Conservation (phyloP, 345 rosid species). For the Noccaea bulbosa region DNA sequence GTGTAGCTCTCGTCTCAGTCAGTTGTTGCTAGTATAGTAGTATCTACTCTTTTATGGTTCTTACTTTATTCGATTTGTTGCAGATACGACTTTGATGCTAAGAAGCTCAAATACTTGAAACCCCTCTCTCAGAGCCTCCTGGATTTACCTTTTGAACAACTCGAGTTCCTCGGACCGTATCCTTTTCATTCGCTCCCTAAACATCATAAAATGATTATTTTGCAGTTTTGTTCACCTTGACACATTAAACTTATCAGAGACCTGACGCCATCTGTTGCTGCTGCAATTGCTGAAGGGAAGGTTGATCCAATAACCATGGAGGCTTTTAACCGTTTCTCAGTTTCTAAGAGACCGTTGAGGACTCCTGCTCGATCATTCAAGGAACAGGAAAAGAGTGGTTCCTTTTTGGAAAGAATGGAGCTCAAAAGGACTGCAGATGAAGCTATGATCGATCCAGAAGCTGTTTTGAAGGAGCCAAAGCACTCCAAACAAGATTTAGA, state of each 20-base stretch:
- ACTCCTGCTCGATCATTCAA: constrained; percentile 31
- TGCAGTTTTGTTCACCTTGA: constrained; percentile 37
- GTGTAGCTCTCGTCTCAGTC: constrained; percentile 41
- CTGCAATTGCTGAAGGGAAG: constrained; percentile 77
- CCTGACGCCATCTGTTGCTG: constrained; percentile 67
- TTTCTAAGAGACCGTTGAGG: constrained; percentile 28
- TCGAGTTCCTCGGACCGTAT: constrained; percentile 95
- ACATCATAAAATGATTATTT: not conserved
- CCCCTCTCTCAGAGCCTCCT: constrained; percentile 64
- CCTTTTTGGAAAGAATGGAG: constrained; percentile 42
- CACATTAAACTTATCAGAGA: constrained; percentile 52
- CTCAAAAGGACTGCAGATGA: constrained; percentile 39
- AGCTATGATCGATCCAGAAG: constrained; percentile 29
- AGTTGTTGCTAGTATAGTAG: not conserved
- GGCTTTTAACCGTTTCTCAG: constrained; percentile 56
- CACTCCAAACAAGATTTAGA: constrained; percentile 51
- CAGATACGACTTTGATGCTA: constrained; percentile 66
- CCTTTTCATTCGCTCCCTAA: constrained; percentile 40
- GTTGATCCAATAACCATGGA: constrained; percentile 72
- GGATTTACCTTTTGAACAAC: constrained; percentile 52
- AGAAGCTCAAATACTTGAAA: constrained; percentile 64
- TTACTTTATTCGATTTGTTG: constrained; percentile 19
- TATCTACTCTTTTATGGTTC: constrained; percentile 16
- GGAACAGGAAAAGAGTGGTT: constrained; percentile 40
- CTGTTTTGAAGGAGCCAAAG: constrained; percentile 45